These are phyloP conservation scores for Quercus tomentella DNA, from an alignment of 331 rosid species.

Conservation along the genomic window DNA sequence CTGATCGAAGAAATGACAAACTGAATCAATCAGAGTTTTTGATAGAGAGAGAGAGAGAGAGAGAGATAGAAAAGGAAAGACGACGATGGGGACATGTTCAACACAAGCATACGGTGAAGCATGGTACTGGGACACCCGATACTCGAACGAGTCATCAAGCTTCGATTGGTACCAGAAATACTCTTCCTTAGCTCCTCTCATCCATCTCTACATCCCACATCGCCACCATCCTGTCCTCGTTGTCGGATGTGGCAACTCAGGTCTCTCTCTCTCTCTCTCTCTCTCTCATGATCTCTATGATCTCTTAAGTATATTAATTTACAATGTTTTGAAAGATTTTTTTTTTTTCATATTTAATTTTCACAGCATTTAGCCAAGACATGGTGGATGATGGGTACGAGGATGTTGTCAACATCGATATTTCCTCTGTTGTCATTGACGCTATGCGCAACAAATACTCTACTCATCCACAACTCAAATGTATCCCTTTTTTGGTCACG, in stretches of 20 bases:
- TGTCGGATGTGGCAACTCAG: constrained; percentile 86
- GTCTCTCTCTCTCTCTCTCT: constrained; percentile 21
- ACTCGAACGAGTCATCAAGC: constrained; percentile 59
- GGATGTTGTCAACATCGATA: constrained; percentile 72
- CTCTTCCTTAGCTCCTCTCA: constrained; percentile 61
- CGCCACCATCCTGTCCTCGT: constrained; percentile 42
- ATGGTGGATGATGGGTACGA: constrained; percentile 77
- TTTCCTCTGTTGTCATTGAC: constrained; percentile 73
- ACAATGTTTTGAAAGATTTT: too few relatives aligned
- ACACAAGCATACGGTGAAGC: constrained; percentile 83
- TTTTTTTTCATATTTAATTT: not conserved
- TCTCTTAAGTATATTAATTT: not conserved
- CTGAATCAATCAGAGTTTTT: too few relatives aligned
- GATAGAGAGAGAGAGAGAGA: not conserved
- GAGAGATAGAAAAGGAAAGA: not conserved
- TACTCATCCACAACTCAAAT: constrained; percentile 51
- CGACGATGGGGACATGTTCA: constrained; percentile 32
- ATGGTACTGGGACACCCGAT: constrained; percentile 89
- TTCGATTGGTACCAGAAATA: constrained; percentile 95
- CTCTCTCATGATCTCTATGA: not conserved
- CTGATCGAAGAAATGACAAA: not conserved
- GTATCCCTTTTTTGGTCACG: constrained; percentile 28
- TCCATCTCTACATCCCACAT: constrained; percentile 51
- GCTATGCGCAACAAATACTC: constrained; percentile 64
- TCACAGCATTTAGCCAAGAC: constrained; percentile 69